Evolutionary conservation across 768 basidiomycete genomes (phyloP), one percentile per base, ranked within the genome.

Genomic region (Amylocystis lapponica): DNA sequence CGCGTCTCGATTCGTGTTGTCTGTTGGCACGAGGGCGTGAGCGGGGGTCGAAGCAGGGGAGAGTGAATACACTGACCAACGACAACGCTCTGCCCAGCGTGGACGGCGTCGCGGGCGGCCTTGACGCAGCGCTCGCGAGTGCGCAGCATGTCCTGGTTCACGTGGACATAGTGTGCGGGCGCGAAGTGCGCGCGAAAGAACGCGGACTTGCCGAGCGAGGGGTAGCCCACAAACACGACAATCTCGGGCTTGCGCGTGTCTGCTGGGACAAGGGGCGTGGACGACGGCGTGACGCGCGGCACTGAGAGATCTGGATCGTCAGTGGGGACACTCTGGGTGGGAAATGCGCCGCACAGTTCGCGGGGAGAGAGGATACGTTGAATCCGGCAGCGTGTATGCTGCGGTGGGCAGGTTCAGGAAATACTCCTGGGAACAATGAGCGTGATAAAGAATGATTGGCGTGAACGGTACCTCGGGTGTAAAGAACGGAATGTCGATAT

Each of bases 1-100:
- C 6, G 53, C 55, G 53, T 92, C 77, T 10, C 90, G 78, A 61
- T 95, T 95, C n/a, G 94, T 96, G 59, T 95, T 96, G 59, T 97
- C 93, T 92, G 42, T 31, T n/a, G 25, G n/a, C 14, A 10, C 23
- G 16, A 27, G 7, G 17, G 13, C 33, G 6, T 33, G 31, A 12
- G 8, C 26, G 13, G 26, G 7, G 27, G 14, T 21, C 11, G n/a
- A 4, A 23, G 33, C 3, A 19, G 6, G 21, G 17, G 8, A 42
- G 21, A 5, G 9, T 22, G 12, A 16, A n/a, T 31, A 39, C 23
- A 60, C 76, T 49, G 48, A 84, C 88, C 92, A 33, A 97, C 71
- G 11, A 93, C 86, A 53, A 84, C 85, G 41, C 81, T 82, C 57
- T 75, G 69, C 2, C 78, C 78, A 1, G 64, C 67, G 20, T 60